These are phyloP conservation scores for Aureobasidium pullulans DNA, from an alignment of 2,329 filamentous ascomycete genomes.

Conservation along the genomic window DNA sequence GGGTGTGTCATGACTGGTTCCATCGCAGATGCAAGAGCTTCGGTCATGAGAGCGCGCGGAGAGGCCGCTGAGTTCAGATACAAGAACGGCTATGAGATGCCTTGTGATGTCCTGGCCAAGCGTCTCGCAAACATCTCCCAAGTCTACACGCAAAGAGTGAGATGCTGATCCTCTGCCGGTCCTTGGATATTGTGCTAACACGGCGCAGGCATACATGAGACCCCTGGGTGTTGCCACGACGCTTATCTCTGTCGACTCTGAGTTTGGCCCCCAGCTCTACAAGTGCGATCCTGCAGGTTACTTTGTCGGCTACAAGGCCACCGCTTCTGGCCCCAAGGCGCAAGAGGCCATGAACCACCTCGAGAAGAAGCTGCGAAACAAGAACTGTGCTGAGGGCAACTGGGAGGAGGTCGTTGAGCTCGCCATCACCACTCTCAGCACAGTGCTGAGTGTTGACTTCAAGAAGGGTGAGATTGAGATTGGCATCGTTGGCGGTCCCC, in stretches of 20 bases:
- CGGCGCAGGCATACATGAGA: constrained; percentile 80
- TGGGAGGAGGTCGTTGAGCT: constrained; percentile 99
- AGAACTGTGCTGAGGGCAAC: constrained; percentile 81
- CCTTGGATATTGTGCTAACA: neutral
- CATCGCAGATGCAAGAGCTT: constrained; percentile 92
- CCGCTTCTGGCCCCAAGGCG: constrained; percentile 93
- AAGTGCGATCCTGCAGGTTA: constrained; percentile 98
- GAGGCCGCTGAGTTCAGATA: constrained; percentile 98
- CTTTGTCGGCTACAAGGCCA: constrained; percentile 97
- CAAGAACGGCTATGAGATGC: constrained; percentile 99
- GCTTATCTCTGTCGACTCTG: constrained; percentile 85
- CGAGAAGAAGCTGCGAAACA: constrained; percentile 99
- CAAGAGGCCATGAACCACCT: constrained; percentile 97
- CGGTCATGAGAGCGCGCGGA: constrained; percentile 83
- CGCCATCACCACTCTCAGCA: constrained; percentile 90
- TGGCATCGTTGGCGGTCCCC: constrained; percentile 87
- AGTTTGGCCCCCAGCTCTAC: constrained; percentile 89
- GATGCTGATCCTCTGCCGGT: constrained; percentile 20
- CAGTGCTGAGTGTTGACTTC: constrained; percentile 96
- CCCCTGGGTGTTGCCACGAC: constrained; percentile 94
- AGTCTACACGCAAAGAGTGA: constrained; percentile 94
- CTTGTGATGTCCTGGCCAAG: constrained; percentile 93
- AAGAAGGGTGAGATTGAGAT: constrained; percentile 99
- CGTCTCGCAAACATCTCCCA: constrained; percentile 98
- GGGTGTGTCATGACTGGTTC: constrained; percentile 98